A percentile compares a stretch with the other conserved stretches of the same genome.
These are phyloP conservation scores for Lepidium didymum DNA, from an alignment of 345 rosid species.

Conservation along the genomic window DNA sequence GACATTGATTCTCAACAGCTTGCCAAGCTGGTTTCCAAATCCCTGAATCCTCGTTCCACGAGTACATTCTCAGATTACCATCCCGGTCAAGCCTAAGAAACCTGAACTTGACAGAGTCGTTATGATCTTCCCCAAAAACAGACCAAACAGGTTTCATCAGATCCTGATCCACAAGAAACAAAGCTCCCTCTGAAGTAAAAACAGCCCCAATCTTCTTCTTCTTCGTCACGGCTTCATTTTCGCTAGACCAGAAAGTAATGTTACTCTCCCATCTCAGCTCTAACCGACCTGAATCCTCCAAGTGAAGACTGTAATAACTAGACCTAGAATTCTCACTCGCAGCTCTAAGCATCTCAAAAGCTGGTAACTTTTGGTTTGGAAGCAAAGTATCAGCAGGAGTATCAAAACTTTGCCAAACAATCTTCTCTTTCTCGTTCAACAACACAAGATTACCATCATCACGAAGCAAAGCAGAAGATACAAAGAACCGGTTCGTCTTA, in stretches of 20 bases:
- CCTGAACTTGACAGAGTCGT: slow-evolving; percentile 50
- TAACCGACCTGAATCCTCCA: slow-evolving; percentile 47
- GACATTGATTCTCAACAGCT: slow-evolving; percentile 81
- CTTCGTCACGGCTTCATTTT: slow-evolving; percentile 22
- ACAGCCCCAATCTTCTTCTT: slow-evolving; percentile 43
- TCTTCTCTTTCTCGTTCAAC: slow-evolving; percentile 31
- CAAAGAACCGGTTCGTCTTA: slow-evolving; percentile 44
- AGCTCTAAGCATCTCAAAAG: slow-evolving; percentile 49
- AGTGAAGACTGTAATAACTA: slow-evolving; percentile 61
- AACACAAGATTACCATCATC: slow-evolving; percentile 73
- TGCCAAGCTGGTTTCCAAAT: slow-evolving; percentile 82
- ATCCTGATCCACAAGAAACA: slow-evolving; percentile 40
- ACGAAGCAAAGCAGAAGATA: slow-evolving; percentile 49
- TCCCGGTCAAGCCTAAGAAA: slow-evolving; percentile 66
- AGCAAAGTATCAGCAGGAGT: slow-evolving; percentile 63
- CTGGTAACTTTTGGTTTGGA: slow-evolving; percentile 56
- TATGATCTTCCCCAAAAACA: slow-evolving; percentile 62
- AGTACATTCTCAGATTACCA: slow-evolving; percentile 77
- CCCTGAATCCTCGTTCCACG: slow-evolving; percentile 43
- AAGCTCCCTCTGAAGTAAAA: slow-evolving; percentile 50
- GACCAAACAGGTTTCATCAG: slow-evolving; percentile 43
- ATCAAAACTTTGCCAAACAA: slow-evolving; percentile 76
- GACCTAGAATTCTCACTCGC: slow-evolving; percentile 47
- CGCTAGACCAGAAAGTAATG: slow-evolving; percentile 50
- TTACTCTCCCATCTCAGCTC: slow-evolving; percentile 67